Conservation (phyloP, 306 rosid genomes). For the Comarum palustre region DNA sequence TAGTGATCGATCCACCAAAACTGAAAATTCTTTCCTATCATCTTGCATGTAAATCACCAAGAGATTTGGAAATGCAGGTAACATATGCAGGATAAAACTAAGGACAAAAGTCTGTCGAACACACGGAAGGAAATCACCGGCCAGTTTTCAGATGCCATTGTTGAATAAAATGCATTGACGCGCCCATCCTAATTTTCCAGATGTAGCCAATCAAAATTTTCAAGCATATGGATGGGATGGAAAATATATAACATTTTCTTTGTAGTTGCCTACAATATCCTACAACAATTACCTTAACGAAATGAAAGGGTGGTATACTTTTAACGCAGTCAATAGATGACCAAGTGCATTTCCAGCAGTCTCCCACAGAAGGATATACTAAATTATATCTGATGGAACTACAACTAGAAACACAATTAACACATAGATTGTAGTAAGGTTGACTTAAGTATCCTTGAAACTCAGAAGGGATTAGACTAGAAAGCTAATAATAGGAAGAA, state of each 20-base stretch:
- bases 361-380: no score
- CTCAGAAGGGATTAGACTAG: no score
- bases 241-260: neutral
- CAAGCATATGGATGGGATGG: neutral
- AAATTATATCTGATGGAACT: no score
- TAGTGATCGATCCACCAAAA: constrained; percentile 50
- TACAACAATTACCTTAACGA: constrained; percentile 41
- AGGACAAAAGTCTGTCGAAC: constrained; percentile 30
- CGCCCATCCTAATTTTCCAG: constrained; percentile 66
- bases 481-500: no score
- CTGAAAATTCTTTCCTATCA: constrained; percentile 39
- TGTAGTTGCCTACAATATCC: neutral
- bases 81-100: neutral
- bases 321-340: no score
- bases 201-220: neutral
- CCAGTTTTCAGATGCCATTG: constrained; percentile 83
- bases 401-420: no score
- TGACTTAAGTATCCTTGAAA: no score
- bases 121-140: constrained; percentile 87
- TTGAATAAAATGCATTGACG: constrained; percentile 77
- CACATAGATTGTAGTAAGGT: no score
- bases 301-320: no score
- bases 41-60: constrained; percentile 52
- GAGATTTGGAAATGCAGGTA: constrained; percentile 15
- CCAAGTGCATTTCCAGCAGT: no score